phyloP scores from a whole-genome alignment of 2,329 filamentous ascomycete genomes.

The Cordyceps farinosa region DNA sequence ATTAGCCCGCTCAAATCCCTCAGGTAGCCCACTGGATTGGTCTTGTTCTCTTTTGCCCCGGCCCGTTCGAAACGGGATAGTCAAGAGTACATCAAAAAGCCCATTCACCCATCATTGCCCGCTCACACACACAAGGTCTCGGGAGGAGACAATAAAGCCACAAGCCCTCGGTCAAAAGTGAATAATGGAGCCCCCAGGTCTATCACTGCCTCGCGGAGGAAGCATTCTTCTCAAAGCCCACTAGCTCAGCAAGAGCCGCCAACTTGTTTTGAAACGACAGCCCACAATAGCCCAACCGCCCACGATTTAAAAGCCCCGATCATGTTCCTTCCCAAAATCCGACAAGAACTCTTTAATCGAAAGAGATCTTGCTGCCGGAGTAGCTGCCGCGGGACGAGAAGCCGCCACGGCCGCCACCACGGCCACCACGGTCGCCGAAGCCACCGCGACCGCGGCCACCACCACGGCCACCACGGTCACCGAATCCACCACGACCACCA shows the following conservation, averaged over 20 bases:
- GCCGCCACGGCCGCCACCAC: slow-evolving; percentile 51
- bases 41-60: slow-evolving; percentile 18
- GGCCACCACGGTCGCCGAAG: slow-evolving; percentile 49
- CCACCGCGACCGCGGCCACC: slow-evolving; percentile 50
- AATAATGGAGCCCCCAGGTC: slow-evolving; percentile 52
- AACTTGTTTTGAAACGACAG: slow-evolving; percentile 51
- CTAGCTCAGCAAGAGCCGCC: slow-evolving; percentile 35
- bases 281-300: slow-evolving; percentile 48
- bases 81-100: slow-evolving; percentile 23
- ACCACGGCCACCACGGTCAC: slow-evolving; percentile 44
- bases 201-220: slow-evolving; percentile 41
- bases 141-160: slow-evolving; percentile 29
- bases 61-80: slow-evolving; percentile 7
- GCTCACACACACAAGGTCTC: slow-evolving; percentile 23
- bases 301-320: slow-evolving; percentile 39
- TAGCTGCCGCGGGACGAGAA: slow-evolving; percentile 47
- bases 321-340: slow-evolving; percentile 40
- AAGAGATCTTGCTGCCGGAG: slow-evolving; percentile 75
- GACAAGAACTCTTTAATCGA: slow-evolving; percentile 43
- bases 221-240: slow-evolving; percentile 53
- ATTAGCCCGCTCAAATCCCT: slow-evolving; percentile 37
- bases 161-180: slow-evolving; percentile 37
- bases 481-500: slow-evolving; percentile 39
- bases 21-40: slow-evolving; percentile 36
- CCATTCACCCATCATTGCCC: slow-evolving; percentile 21